Percentiles rank a stretch among this genome's conserved stretches.
These are phyloP conservation scores for Besnoitia besnoiti DNA, from an alignment of 169 alveolate genomes.

Conservation along the genomic window DNA sequence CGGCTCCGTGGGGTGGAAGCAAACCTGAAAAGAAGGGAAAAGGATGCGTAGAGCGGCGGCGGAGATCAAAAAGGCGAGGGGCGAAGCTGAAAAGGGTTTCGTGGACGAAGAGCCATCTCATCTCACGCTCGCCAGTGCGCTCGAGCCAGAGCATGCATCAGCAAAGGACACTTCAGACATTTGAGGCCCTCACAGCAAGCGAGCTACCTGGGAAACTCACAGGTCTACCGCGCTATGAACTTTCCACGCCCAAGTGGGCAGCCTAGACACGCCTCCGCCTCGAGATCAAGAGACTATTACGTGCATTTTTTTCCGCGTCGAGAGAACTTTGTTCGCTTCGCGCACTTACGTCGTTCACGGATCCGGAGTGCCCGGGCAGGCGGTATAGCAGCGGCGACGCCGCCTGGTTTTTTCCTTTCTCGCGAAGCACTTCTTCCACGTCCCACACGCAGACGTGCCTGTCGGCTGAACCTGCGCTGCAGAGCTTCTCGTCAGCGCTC, in stretches of 20 bases:
- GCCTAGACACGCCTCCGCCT: too few relatives aligned
- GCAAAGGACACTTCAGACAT: neutral
- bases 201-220: neutral
- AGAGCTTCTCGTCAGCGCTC: constrained; percentile 72
- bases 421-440: neutral
- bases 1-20: constrained; percentile 82
- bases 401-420: neutral
- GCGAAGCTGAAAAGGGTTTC: neutral
- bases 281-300: too few relatives aligned
- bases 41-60: neutral
- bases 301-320: too few relatives aligned
- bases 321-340: too few relatives aligned
- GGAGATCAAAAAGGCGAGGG: neutral
- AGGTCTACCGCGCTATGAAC: neutral
- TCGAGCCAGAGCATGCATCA: too few relatives aligned
- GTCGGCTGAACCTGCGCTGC: constrained; percentile 84
- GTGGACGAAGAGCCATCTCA: neutral
- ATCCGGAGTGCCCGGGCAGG: constrained; percentile 84
- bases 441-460: constrained; percentile 76
- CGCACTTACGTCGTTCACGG: constrained; percentile 82
- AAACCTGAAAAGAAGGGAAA: constrained; percentile 9
- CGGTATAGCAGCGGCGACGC: constrained; percentile 73
- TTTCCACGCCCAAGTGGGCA: too few relatives aligned
- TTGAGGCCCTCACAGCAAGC: neutral
- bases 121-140: too few relatives aligned